Percentiles rank a stretch among this genome's conserved stretches.
Conservation (phyloP, 108 stramenopile species). For the Fragilariopsis cylindrus region DNA sequence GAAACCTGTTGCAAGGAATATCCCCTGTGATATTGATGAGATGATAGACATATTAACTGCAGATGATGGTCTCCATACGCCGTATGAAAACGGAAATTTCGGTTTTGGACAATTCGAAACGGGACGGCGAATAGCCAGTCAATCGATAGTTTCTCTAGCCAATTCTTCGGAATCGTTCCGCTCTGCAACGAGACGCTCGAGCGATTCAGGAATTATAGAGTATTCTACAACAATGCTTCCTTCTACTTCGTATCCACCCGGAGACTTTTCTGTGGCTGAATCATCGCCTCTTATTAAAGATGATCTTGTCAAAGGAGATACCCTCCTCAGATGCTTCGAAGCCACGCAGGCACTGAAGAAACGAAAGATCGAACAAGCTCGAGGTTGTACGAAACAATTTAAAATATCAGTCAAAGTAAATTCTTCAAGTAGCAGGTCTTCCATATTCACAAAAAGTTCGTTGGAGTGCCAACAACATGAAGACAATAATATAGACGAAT, state of each 20-base stretch:
- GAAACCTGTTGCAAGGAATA: slow-evolving; percentile 47
- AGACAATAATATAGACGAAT: neutral
- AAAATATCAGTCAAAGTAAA: slow-evolving; percentile 34
- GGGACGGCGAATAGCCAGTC: slow-evolving; percentile 46
- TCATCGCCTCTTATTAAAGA: neutral
- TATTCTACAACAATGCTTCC: slow-evolving; percentile 28
- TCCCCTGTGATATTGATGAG: slow-evolving; percentile 82
- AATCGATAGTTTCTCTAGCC: slow-evolving; percentile 23
- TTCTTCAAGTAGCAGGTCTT: slow-evolving; percentile 28
- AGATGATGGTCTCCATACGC: slow-evolving; percentile 50
- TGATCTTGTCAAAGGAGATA: slow-evolving; percentile 6
- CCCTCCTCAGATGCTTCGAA: slow-evolving; percentile 20
- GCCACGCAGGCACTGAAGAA: slow-evolving; percentile 7
- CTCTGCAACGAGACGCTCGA: slow-evolving; percentile 59
- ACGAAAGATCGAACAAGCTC: slow-evolving; percentile 17
- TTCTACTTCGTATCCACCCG: slow-evolving; percentile 14
- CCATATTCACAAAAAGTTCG: slow-evolving; percentile 18
- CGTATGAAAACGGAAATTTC: slow-evolving; percentile 55
- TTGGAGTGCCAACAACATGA: neutral
- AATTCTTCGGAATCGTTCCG: slow-evolving; percentile 26
- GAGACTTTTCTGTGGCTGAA: neutral
- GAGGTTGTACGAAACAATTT: neutral
- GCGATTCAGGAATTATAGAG: slow-evolving; percentile 66
- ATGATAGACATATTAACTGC: slow-evolving; percentile 57
- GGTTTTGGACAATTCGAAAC: slow-evolving; percentile 67